Base-by-base conservation (phyloP, 805 yeast genomes). In the Candida andamanensis region DNA sequence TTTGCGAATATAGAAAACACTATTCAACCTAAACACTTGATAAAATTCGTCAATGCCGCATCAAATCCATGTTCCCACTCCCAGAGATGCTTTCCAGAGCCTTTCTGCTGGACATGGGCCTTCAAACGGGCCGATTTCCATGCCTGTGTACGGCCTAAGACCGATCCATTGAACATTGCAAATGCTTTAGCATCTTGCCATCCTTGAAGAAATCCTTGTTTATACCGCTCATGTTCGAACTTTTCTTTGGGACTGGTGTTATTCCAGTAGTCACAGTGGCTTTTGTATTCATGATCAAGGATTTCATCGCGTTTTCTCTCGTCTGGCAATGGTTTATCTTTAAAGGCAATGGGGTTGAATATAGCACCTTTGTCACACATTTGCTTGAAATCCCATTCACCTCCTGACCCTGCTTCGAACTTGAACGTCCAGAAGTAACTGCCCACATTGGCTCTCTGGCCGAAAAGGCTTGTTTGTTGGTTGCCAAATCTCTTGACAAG, bases 351-450 rank as follows among this genome's bases (percentile, higher is more conserved):
- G 24, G 61, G 55, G 5, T 47, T 45, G 5, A 23, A 19, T 12
- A 61, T 48, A 6, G 78, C 73, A 1, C 85, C 86, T 32, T 60
- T 58, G 15, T 80, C 77, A 14, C 70, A 62, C 87, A 84, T 85
- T 22, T 86, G 83, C 15, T 71, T 68, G 58, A 85, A 80, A 30
- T 92, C 97, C 97, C 97, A 90, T 59, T 86, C 97, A 11, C 97
- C 97, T 26, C 97, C 97, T 49, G 80, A 81, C 2, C 97, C 97
- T 36, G 77, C 68, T 51, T 81, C 75, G 50, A 89, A 89, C 58
- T 86, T 85, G 54, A 62, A 83, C 2, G 95, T 84, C 97, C 97
- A 90, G 58, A 92, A 90, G 56, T 71, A 89, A 37, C 74, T 69
- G 0, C 97, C 97, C 35, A 76, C 71, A 7, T 67, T 54, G 1